Evolutionary conservation across 345 rosid species (phyloP).

Genomic region (Euphorbia pulcherrima): DNA sequence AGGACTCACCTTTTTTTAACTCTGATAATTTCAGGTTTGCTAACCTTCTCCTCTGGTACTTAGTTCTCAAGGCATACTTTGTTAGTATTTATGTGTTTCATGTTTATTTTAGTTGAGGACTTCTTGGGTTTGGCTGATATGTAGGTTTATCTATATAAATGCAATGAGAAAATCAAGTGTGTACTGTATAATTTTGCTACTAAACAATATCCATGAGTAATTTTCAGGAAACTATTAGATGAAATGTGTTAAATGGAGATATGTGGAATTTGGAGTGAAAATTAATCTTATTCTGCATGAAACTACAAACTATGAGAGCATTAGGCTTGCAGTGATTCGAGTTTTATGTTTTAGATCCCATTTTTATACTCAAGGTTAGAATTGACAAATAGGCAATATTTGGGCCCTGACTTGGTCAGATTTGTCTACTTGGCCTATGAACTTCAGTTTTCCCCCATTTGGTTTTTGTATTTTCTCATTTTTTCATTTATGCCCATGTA

Average conservation of each 20-base stretch:
- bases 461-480: no score
- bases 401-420: no score
- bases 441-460: no score
- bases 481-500: no score
- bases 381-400: no score
- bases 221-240: not conserved
- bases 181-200: not conserved
- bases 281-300: not conserved
- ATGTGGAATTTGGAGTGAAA: not conserved
- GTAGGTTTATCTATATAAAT: not conserved
- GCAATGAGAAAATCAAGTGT: not conserved
- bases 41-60: not conserved
- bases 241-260: not conserved
- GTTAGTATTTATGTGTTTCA: no score
- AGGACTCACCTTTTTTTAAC: conserved; percentile 56
- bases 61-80: no score
- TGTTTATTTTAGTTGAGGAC: no score
- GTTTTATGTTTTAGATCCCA: not conserved
- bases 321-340: not conserved
- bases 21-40: conserved; percentile 77
- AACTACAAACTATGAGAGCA: not conserved
- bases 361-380: not conserved
- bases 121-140: not conserved
- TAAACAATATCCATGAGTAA: not conserved
- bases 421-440: no score